Evolutionary conservation across 1,284 basidiomycete species (phyloP).

Genomic region (Xerocomus nothofagi): DNA sequence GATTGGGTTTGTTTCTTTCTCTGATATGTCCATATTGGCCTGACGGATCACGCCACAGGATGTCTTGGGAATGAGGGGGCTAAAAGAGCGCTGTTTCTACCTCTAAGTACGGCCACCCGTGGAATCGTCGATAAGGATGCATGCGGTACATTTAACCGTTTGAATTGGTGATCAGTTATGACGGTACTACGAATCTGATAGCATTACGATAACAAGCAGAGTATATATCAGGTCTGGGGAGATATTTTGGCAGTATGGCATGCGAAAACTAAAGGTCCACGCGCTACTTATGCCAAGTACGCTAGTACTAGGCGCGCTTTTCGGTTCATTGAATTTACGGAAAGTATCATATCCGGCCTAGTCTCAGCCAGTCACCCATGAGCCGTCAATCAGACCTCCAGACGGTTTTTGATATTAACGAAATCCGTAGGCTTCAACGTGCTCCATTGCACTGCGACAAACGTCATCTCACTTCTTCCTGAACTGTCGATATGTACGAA

Average conservation of each 20-base stretch:
- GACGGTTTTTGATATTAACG: conserved; percentile 47
- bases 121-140: background rate
- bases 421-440: conserved; percentile 49
- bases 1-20: conserved; percentile 74
- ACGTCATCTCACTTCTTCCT: conserved; percentile 51
- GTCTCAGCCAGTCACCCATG: background rate
- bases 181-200: conserved; percentile 5
- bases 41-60: conserved; percentile 47
- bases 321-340: conserved; percentile 12
- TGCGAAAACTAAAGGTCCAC: conserved; percentile 3
- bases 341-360: conserved; percentile 25
- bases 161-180: background rate
- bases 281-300: conserved; percentile 3
- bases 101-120: conserved; percentile 39
- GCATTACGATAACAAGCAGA: conserved; percentile 19
- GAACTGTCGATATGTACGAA: conserved; percentile 35
- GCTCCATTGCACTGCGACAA: conserved; percentile 46
- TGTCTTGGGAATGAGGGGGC: conserved; percentile 71
- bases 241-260: conserved; percentile 3
- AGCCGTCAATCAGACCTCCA: conserved; percentile 50
- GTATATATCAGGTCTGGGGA: background rate
- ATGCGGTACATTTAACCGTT: background rate
- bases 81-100: conserved; percentile 80
- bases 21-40: background rate
- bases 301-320: background rate